phyloP scores from a whole-genome alignment of 306 rosid genomes.

The Aeschynomene evenia region DNA sequence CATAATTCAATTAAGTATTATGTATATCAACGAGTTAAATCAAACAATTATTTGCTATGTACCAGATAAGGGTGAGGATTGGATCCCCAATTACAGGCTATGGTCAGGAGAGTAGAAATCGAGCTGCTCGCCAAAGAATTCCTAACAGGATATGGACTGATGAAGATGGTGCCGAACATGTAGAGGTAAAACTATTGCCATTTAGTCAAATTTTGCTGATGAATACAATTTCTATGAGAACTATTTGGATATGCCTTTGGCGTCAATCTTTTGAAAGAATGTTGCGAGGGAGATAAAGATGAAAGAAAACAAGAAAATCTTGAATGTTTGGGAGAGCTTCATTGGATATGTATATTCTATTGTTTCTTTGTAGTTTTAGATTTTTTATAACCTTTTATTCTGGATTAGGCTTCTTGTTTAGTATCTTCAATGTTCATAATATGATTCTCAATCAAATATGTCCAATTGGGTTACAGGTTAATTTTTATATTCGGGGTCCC shows the following conservation, averaged over 20 bases:
- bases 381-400: not conserved
- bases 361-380: not conserved
- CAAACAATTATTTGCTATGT: constrained; percentile 14
- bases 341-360: not conserved
- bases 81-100: constrained; percentile 98
- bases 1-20: not conserved
- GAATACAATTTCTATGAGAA: not conserved
- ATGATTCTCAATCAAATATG: constrained; percentile 15
- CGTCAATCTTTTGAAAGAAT: not conserved
- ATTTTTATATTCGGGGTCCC: constrained; percentile 84
- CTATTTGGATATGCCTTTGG: not conserved
- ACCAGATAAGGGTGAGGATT: constrained; percentile 81
- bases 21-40: not conserved
- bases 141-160: constrained; percentile 84
- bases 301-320: not conserved
- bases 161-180: constrained; percentile 87
- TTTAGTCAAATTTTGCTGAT: constrained; percentile 9
- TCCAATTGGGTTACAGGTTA: constrained; percentile 55
- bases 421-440: not conserved
- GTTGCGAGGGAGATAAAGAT: not conserved
- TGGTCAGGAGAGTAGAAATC: constrained; percentile 97
- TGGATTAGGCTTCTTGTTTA: constrained; percentile 16
- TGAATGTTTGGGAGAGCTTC: not conserved
- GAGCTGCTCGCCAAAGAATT: constrained; percentile 99
- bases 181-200: constrained; percentile 59